A percentile compares a stretch with the other conserved stretches of the same genome.
Evolutionary conservation across 192 early-diverging fungal species (phyloP).

Genomic region (Coemansia sp.): DNA sequence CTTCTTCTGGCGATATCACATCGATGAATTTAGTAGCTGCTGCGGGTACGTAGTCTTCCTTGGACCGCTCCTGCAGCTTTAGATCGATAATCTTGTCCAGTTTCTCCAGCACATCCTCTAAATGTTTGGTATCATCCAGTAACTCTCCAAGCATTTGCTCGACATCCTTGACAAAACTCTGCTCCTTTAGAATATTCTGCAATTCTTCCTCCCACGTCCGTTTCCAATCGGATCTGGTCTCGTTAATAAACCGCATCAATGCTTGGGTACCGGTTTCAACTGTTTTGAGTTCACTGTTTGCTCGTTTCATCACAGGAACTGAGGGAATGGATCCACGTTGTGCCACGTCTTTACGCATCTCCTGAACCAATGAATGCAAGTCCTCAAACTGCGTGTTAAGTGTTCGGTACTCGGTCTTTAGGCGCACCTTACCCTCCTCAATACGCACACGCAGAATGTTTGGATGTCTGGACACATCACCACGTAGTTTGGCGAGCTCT

Average conservation of each 20-base stretch:
- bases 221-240: slow-evolving; percentile 70
- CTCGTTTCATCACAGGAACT: slow-evolving; percentile 52
- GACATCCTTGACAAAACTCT: slow-evolving; percentile 75
- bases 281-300: slow-evolving; percentile 51
- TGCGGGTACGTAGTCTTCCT: slow-evolving; percentile 17
- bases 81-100: slow-evolving; percentile 61
- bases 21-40: slow-evolving; percentile 46
- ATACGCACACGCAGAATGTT: slow-evolving; percentile 49
- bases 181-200: slow-evolving; percentile 76
- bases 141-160: slow-evolving; percentile 68
- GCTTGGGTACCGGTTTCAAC: slow-evolving; percentile 53
- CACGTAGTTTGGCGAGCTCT: slow-evolving; percentile 36
- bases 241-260: slow-evolving; percentile 58
- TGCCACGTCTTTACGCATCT: slow-evolving; percentile 69
- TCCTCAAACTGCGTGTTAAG: slow-evolving; percentile 59
- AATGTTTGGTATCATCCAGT: slow-evolving; percentile 58
- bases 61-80: slow-evolving; percentile 50
- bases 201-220: slow-evolving; percentile 82
- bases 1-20: slow-evolving; percentile 59
- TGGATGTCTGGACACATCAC: slow-evolving; percentile 39
- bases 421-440: slow-evolving; percentile 53
- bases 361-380: slow-evolving; percentile 64
- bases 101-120: slow-evolving; percentile 58
- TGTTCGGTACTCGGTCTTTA: slow-evolving; percentile 47
- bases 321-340: slow-evolving; percentile 64